Conservation (phyloP, 257 asterid species). For the Buddleja alternifolia region DNA sequence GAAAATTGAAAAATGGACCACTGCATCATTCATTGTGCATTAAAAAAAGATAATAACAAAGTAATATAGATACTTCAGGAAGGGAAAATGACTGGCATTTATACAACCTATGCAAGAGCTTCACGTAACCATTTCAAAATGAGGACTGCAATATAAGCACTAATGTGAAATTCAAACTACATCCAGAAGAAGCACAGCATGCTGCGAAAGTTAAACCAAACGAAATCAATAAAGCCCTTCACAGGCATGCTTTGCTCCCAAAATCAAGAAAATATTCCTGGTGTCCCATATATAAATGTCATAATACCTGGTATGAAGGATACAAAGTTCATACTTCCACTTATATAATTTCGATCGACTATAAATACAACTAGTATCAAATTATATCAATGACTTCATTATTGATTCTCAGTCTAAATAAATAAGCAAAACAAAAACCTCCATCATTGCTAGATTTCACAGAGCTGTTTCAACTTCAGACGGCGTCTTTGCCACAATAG, state of each 20-base stretch:
- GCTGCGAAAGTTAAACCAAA: no score
- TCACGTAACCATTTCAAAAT: slow-evolving; percentile 19
- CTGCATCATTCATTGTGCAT: neutral
- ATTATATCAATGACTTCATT: neutral
- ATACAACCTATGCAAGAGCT: neutral
- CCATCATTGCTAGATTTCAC: slow-evolving; percentile 33
- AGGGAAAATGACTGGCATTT: slow-evolving; percentile 3
- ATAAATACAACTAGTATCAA: slow-evolving; percentile 6
- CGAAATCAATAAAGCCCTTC: neutral
- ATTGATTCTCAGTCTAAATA: neutral
- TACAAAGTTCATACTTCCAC: neutral
- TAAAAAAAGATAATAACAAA: neutral
- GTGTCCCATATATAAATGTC: neutral
- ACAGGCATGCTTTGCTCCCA: neutral
- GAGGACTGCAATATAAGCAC: neutral
- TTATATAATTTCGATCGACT: neutral
- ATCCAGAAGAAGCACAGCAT: no score
- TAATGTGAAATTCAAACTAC: neutral
- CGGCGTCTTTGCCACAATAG: slow-evolving; percentile 83
- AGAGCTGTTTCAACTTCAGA: slow-evolving; percentile 49
- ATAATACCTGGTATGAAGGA: neutral
- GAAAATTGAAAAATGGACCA: slow-evolving; percentile 9
- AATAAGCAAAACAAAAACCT: slow-evolving; percentile 26
- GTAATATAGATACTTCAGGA: neutral
- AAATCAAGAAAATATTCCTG: neutral